Evolutionary conservation across 176 grass and related monocot genomes (phyloP), one percentile per base, ranked within the genome.

Genomic region (Triticum urartu): DNA sequence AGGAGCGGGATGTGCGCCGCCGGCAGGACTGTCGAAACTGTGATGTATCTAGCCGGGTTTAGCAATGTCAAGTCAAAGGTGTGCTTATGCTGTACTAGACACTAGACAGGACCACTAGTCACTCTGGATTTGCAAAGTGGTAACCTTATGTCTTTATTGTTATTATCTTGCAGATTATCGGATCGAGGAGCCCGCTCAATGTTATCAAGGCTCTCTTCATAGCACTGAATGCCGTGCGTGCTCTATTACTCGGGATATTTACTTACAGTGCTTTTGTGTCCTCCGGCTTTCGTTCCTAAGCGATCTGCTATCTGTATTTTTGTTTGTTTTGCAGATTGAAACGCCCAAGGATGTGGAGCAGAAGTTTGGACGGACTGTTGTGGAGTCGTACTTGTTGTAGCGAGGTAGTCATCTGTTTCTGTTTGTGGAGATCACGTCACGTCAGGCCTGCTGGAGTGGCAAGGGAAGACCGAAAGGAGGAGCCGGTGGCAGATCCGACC

Each of bases 321-420:
- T 88, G 17, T 22, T 8, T 24, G 80, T 52, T 62, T 72, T 88
- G 21, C 91, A 95, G 96, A 95, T 98, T 80, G 91, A 98, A 87
- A 95, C 86, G 26, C 88, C 93, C 10, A 98, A 98, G 64, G 96
- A 98, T 84, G 88, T 98, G 21, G 91, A 95, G 48, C 89, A 98
- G 93, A 98, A 98, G 83, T 95, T 98, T 77, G 96, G 96, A 66
- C 89, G 96, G 68, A 95, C 96, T 80, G 96, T 98, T 36, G 96
- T 98, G 0, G 96, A 98, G 85, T 92, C 86, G 18, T 98, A 98
- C 64, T 79, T 98, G 13, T 59, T 98, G 84, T 88, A 93, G 78
- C 38, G 7, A 62, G 56, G 5, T n/a, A 47, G 12, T 45, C 40
- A 3, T 9, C 22, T 74, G 40, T 80, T 75, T 80, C 35, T 85